Conservation (phyloP, 305 asterid genomes). For the Fraxinus paxiana region DNA sequence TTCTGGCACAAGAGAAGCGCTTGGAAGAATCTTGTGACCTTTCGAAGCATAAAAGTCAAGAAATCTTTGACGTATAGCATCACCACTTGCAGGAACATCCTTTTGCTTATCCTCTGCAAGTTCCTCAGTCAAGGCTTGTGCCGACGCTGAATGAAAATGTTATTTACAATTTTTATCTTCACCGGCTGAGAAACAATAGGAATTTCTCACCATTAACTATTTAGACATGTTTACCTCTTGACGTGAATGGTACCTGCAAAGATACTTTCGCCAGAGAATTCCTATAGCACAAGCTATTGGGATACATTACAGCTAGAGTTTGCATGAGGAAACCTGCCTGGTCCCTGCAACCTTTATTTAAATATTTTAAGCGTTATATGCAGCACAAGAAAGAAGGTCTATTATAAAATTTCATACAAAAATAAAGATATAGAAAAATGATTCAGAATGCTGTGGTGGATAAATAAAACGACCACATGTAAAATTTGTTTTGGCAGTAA, state of each 20-base stretch:
- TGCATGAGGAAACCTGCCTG: constrained; percentile 34
- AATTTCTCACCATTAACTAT: background rate
- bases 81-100: constrained; percentile 54
- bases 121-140: constrained; percentile 63
- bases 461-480: background rate
- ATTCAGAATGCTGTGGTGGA: background rate
- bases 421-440: background rate
- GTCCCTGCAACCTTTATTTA: constrained; percentile 43
- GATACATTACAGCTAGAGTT: constrained; percentile 33
- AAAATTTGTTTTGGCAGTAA: background rate
- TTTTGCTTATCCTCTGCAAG: constrained; percentile 42
- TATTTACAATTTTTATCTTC: constrained; percentile 8
- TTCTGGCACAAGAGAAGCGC: constrained; percentile 94
- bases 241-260: constrained; percentile 22
- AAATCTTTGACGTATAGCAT: constrained; percentile 74
- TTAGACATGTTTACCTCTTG: constrained; percentile 45
- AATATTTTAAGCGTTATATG: constrained; percentile 7
- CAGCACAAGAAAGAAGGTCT: background rate
- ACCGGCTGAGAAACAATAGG: background rate
- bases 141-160: constrained; percentile 54
- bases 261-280: constrained; percentile 23
- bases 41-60: constrained; percentile 76
- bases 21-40: constrained; percentile 85
- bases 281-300: constrained; percentile 27
- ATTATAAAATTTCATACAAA: background rate